Evolutionary conservation across 179 eudicot species (phyloP).

Genomic region (Spinacia oleracea): DNA sequence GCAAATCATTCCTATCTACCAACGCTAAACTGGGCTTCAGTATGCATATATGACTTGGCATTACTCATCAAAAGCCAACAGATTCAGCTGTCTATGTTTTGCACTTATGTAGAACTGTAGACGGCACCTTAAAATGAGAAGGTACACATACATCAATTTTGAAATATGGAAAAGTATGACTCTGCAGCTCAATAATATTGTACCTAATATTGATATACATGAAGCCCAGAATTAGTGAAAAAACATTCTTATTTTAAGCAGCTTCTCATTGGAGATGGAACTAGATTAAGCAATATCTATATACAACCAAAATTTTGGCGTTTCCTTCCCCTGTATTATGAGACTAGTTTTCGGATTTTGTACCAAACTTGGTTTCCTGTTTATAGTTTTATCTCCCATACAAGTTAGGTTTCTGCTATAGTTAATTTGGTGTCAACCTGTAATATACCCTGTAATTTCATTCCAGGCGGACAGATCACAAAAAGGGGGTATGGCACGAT

Average conservation of each 20-base stretch:
- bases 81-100: too few relatives aligned
- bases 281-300: not conserved
- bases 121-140: too few relatives aligned
- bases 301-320: not conserved
- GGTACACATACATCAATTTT: too few relatives aligned
- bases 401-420: not conserved
- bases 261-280: not conserved
- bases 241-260: too few relatives aligned
- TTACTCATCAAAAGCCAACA: too few relatives aligned
- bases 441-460: slow-evolving; percentile 8
- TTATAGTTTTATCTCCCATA: not conserved
- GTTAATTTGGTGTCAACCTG: not conserved
- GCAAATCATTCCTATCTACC: not conserved
- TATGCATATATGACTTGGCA: not conserved
- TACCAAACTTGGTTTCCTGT: not conserved
- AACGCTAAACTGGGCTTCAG: not conserved
- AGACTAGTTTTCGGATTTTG: not conserved
- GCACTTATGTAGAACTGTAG: too few relatives aligned
- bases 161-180: too few relatives aligned
- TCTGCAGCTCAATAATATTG: too few relatives aligned
- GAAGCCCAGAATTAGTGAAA: too few relatives aligned
- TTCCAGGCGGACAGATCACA: slow-evolving; percentile 85
- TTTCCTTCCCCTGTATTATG: not conserved
- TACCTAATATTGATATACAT: too few relatives aligned
- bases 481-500: slow-evolving; percentile 83